Evolutionary conservation across 345 rosid species (phyloP).

Genomic region (Turnera subulata): DNA sequence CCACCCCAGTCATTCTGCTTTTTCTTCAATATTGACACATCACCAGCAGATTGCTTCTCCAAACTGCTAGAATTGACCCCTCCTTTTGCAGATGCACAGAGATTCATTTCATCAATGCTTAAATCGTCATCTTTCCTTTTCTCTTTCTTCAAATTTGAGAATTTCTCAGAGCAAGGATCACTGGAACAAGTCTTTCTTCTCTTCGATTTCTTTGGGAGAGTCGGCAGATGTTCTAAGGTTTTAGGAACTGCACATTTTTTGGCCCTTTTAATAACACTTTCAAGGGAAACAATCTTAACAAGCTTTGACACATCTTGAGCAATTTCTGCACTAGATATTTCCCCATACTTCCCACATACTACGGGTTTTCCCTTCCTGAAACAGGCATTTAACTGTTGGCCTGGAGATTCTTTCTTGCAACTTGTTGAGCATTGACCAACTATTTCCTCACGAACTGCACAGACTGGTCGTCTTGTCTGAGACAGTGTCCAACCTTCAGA

Average conservation of each 20-base stretch:
- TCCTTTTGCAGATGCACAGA: slow-evolving; percentile 12
- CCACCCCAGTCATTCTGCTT: slow-evolving; percentile 11
- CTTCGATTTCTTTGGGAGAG: slow-evolving; percentile 13
- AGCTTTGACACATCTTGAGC: slow-evolving; percentile 20
- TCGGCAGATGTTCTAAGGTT: slow-evolving; percentile 17
- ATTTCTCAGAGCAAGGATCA: slow-evolving; percentile 9
- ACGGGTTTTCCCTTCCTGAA: slow-evolving; percentile 32
- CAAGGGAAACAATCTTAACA: slow-evolving; percentile 42
- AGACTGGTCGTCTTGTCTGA: slow-evolving; percentile 11
- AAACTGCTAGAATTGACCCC: slow-evolving; percentile 5
- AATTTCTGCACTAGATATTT: slow-evolving; percentile 27
- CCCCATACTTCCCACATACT: slow-evolving; percentile 44
- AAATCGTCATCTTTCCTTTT: slow-evolving; percentile 6
- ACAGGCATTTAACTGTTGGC: slow-evolving; percentile 19
- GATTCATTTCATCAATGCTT: slow-evolving; percentile 14
- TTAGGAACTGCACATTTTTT: slow-evolving; percentile 22
- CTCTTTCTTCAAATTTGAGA: slow-evolving; percentile 16
- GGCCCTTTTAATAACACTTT: slow-evolving; percentile 30
- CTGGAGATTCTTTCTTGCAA: slow-evolving; percentile 11
- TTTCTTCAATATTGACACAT: slow-evolving; percentile 15
- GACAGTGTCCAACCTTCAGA: slow-evolving; percentile 11
- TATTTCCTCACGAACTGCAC: slow-evolving; percentile 13
- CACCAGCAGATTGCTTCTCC: slow-evolving; percentile 17
- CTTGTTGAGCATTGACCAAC: slow-evolving; percentile 4
- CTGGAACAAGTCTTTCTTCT: slow-evolving; percentile 7